Conservation (phyloP, 129 eudicot species). For the Chrysanthemum seticuspe region DNA sequence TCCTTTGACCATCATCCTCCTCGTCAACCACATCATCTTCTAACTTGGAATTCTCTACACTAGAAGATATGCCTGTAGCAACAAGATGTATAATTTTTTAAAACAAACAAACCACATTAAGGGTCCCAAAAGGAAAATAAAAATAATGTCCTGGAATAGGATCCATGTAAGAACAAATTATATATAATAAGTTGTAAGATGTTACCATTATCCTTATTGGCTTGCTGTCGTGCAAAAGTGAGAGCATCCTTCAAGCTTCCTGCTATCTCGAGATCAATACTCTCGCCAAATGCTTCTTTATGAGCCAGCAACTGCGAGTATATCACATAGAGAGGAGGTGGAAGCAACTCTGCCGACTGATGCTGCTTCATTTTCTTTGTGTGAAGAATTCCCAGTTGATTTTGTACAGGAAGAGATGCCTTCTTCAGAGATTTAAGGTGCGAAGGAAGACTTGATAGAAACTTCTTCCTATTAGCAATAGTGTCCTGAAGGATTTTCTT, state of each 20-base stretch:
- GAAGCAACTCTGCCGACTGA: slow-evolving; percentile 87
- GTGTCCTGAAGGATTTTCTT: slow-evolving; percentile 80
- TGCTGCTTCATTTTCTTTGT: slow-evolving; percentile 86
- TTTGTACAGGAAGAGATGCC: slow-evolving; percentile 94
- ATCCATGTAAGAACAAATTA: slow-evolving; percentile 12
- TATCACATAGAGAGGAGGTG: slow-evolving; percentile 86
- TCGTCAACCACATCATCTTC: slow-evolving; percentile 87
- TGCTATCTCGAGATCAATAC: slow-evolving; percentile 76
- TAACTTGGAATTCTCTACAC: slow-evolving; percentile 57
- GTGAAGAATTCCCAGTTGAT: slow-evolving; percentile 84
- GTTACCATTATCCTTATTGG: slow-evolving; percentile 72
- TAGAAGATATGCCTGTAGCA: slow-evolving; percentile 50
- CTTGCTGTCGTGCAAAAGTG: slow-evolving; percentile 76
- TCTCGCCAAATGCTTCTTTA: slow-evolving; percentile 96
- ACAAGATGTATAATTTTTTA: too few relatives aligned
- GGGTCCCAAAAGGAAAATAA: not conserved
- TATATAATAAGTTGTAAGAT: not conserved
- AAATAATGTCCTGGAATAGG: not conserved
- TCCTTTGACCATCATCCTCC: slow-evolving; percentile 97
- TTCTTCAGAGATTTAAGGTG: slow-evolving; percentile 92
- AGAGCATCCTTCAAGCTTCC: slow-evolving; percentile 98
- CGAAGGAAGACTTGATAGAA: slow-evolving; percentile 96
- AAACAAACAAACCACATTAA: not conserved
- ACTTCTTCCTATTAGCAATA: slow-evolving; percentile 88
- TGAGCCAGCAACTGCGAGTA: slow-evolving; percentile 89